Evolutionary conservation across 2,329 filamentous ascomycete species (phyloP).

Genomic region (Thelonectria rubi): DNA sequence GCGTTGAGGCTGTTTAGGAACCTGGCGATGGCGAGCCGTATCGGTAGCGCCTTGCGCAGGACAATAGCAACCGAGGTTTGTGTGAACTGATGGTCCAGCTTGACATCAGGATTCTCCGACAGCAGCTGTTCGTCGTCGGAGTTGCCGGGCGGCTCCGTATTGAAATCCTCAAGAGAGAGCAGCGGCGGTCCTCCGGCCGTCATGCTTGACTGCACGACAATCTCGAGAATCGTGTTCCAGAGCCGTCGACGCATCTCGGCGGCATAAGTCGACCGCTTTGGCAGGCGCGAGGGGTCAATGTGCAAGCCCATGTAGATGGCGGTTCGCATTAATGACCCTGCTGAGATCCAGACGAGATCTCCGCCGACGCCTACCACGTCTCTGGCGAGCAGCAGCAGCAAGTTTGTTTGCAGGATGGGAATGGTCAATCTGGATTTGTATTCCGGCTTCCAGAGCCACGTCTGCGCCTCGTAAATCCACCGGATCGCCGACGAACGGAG

Average conservation of each 20-base stretch:
- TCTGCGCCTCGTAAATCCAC: constrained; percentile 67
- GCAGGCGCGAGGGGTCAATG: constrained; percentile 55
- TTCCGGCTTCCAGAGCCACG: constrained; percentile 62
- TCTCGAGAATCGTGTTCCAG: constrained; percentile 63
- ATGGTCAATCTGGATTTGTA: constrained; percentile 62
- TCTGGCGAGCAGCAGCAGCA: constrained; percentile 56
- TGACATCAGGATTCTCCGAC: constrained; percentile 42
- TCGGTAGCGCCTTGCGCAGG: constrained; percentile 53
- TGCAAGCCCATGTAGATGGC: constrained; percentile 63
- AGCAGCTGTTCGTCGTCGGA: constrained; percentile 60
- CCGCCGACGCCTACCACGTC: constrained; percentile 50
- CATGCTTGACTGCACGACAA: constrained; percentile 56
- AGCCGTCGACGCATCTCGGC: constrained; percentile 60
- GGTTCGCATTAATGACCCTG: constrained; percentile 54
- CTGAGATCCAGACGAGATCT: constrained; percentile 59
- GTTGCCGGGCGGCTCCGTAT: constrained; percentile 59
- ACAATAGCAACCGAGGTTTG: constrained; percentile 52
- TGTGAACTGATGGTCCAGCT: constrained; percentile 50
- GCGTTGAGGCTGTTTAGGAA: constrained; percentile 55
- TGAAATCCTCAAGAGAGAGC: constrained; percentile 55
- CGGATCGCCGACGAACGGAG: constrained; percentile 58
- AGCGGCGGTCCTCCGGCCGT: constrained; percentile 57
- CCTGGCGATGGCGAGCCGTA: constrained; percentile 53
- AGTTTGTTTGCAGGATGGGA: constrained; percentile 58
- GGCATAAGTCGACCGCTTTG: constrained; percentile 47